Conservation (phyloP, 805 yeast genomes). For the Wickerhamiella alocasiicola region DNA sequence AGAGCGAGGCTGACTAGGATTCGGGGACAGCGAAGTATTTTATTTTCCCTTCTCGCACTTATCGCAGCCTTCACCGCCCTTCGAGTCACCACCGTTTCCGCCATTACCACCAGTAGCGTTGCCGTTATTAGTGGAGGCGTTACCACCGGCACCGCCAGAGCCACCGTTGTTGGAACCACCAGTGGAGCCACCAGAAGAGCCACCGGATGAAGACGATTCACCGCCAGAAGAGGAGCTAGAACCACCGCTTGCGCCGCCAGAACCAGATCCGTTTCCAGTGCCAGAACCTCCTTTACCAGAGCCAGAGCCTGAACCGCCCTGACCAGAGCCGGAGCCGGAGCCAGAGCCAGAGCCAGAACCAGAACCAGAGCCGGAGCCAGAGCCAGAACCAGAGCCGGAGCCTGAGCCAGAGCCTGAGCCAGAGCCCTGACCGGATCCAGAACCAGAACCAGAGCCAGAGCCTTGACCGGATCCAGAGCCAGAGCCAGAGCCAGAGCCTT, state of each 20-base stretch:
- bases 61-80: background rate
- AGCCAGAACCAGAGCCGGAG: conserved; percentile 3
- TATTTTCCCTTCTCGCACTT: conserved; percentile 6
- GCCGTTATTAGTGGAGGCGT: conserved; percentile 7
- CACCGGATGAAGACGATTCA: conserved; percentile 9
- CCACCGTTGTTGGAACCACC: conserved; percentile 4
- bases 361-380: too few relatives aligned
- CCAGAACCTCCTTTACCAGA: too few relatives aligned
- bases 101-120: conserved; percentile 9
- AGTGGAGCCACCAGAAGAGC: conserved; percentile 8
- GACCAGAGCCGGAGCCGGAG: background rate
- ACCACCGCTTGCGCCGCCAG: conserved; percentile 12
- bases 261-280: background rate
- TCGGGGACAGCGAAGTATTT: too few relatives aligned
- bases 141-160: conserved; percentile 11
- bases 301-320: conserved; percentile 1
- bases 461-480: conserved; percentile 1
- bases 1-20: too few relatives aligned
- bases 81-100: conserved; percentile 8
- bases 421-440: conserved; percentile 2
- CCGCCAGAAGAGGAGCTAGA: conserved; percentile 20
- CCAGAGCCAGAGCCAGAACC: too few relatives aligned
- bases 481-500: background rate
- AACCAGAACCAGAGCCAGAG: background rate
- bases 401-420: background rate